Percentiles rank a stretch among this genome's conserved stretches.
Conservation (phyloP, 441 rosid genomes). For the Capsella rubella region DNA sequence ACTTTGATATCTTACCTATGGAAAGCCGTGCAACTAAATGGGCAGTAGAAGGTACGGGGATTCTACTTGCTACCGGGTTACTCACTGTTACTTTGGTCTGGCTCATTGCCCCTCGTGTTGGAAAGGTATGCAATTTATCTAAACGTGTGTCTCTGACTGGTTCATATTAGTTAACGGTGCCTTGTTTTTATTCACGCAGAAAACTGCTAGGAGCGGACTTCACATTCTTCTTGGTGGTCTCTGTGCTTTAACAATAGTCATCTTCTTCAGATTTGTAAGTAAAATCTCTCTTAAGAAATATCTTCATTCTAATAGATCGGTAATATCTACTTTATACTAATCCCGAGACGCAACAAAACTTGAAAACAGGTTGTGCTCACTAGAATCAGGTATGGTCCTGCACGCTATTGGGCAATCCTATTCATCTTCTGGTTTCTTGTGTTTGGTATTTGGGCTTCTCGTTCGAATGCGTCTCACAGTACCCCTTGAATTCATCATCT, state of each 20-base stretch:
- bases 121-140: constrained; percentile 65
- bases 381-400: constrained; percentile 93
- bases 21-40: constrained; percentile 84
- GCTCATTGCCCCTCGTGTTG: constrained; percentile 97
- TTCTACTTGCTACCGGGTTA: constrained; percentile 87
- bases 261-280: constrained; percentile 97
- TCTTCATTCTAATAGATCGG: neutral
- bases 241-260: constrained; percentile 88
- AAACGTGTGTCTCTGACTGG: neutral
- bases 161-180: neutral
- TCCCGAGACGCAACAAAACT: neutral
- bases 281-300: neutral
- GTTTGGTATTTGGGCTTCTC: constrained; percentile 93
- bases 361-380: constrained; percentile 81
- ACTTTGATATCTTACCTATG: constrained; percentile 57
- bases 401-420: constrained; percentile 94
- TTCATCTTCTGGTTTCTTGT: constrained; percentile 98
- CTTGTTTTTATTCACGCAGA: constrained; percentile 52
- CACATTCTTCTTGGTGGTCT: constrained; percentile 92
- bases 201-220: constrained; percentile 93
- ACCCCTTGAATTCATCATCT: constrained; percentile 20
- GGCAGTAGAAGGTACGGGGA: constrained; percentile 98
- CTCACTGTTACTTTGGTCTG: constrained; percentile 92
- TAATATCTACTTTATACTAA: neutral
- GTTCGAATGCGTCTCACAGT: constrained; percentile 43